These are phyloP conservation scores for Starmera quercuum DNA, from an alignment of 805 yeast species.

Conservation along the genomic window DNA sequence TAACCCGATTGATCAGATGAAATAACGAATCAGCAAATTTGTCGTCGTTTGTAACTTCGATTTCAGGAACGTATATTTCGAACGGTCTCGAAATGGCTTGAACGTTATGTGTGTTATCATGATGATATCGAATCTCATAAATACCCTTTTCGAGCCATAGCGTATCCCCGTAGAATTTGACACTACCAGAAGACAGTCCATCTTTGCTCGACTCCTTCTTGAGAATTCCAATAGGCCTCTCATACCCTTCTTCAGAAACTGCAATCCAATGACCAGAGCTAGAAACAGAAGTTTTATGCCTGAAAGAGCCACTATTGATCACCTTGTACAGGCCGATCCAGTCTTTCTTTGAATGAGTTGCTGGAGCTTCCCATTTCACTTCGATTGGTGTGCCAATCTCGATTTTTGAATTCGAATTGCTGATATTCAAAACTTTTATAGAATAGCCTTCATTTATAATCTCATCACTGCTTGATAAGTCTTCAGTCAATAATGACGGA, in stretches of 20 bases:
- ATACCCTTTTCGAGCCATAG: slow-evolving; percentile 62
- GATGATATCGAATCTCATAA: slow-evolving; percentile 69
- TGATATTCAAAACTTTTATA: slow-evolving; percentile 12
- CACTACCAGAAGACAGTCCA: slow-evolving; percentile 32
- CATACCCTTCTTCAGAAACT: slow-evolving; percentile 27
- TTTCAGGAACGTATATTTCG: slow-evolving; percentile 39
- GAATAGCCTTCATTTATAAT: slow-evolving; percentile 24
- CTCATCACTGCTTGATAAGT: slow-evolving; percentile 22
- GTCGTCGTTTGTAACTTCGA: slow-evolving; percentile 25
- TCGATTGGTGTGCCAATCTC: slow-evolving; percentile 45
- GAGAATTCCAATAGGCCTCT: slow-evolving; percentile 12
- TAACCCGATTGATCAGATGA: slow-evolving; percentile 12
- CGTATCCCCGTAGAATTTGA: slow-evolving; percentile 39
- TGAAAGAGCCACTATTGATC: slow-evolving; percentile 47
- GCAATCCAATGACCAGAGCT: slow-evolving; percentile 64
- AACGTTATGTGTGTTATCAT: slow-evolving; percentile 63
- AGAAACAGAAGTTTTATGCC: slow-evolving; percentile 48
- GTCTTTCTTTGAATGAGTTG: slow-evolving; percentile 40
- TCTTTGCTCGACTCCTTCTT: slow-evolving; percentile 5
- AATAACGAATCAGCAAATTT: slow-evolving; percentile 24
- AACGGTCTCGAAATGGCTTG: slow-evolving; percentile 57
- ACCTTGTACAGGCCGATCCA: slow-evolving; percentile 76
- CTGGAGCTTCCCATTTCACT: slow-evolving; percentile 49
- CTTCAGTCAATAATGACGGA: slow-evolving; percentile 13
- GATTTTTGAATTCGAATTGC: slow-evolving; percentile 12